phyloP scores from a whole-genome alignment of 345 rosid genomes.

The Sonneratia alba region DNA sequence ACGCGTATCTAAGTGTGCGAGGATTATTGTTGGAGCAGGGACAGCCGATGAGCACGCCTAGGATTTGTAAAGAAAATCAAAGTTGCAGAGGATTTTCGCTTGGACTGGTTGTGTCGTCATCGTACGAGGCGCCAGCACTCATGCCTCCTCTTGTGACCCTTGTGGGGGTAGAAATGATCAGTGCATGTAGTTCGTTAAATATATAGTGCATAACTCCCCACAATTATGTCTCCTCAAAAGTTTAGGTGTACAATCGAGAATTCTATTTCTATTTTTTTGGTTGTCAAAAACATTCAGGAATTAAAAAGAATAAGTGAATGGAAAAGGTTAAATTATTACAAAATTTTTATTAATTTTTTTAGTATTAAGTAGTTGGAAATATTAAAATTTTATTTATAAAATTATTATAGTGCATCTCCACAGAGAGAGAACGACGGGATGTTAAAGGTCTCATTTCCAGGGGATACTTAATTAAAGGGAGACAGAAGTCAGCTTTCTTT shows the following conservation, averaged over 20 bases:
- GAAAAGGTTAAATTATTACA: no score
- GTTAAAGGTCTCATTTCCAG: no score
- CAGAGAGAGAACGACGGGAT: no score
- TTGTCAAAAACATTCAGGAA: no score
- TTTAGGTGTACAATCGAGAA: no score
- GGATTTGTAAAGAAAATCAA: not conserved
- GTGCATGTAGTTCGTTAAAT: not conserved
- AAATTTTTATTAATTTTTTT: no score
- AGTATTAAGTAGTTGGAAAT: no score
- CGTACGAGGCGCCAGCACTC: not conserved
- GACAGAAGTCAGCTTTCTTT: not conserved
- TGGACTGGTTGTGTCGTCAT: not conserved
- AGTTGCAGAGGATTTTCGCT: not conserved
- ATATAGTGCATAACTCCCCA: not conserved
- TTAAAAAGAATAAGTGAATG: no score
- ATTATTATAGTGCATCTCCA: no score
- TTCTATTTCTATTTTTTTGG: no score
- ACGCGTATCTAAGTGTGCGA: not conserved
- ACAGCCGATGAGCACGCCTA: not conserved
- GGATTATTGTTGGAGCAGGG: not conserved
- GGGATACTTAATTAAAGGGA: no score
- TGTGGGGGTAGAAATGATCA: not conserved
- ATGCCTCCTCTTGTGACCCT: not conserved
- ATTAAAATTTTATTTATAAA: no score
- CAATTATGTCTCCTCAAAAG: not conserved